phyloP scores from a whole-genome alignment of 306 rosid species.

The Cicer arietinum region DNA sequence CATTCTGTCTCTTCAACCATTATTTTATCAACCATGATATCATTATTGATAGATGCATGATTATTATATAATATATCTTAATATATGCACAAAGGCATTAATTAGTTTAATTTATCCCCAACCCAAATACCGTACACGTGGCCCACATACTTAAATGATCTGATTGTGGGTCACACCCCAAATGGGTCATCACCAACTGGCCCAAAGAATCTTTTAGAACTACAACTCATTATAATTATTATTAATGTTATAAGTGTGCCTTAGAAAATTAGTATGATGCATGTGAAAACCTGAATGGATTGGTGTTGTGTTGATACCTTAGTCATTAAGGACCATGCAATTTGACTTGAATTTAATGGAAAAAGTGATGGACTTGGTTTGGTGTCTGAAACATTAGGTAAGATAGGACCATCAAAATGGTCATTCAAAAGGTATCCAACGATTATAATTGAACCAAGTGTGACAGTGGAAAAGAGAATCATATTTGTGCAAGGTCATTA shows the following conservation, averaged over 20 bases:
- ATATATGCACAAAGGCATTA: slow-evolving; percentile 39
- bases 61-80: slow-evolving; percentile 45
- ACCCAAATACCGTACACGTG: slow-evolving; percentile 63
- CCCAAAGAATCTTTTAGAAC: slow-evolving; percentile 44
- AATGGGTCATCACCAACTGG: slow-evolving; percentile 57
- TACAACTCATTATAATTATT: slow-evolving; percentile 42
- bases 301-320: slow-evolving; percentile 44
- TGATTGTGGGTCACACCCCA: slow-evolving; percentile 47
- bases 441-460: slow-evolving; percentile 49
- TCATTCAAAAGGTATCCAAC: slow-evolving; percentile 45
- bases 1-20: slow-evolving; percentile 41
- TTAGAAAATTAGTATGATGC: slow-evolving; percentile 55
- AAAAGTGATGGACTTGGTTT: slow-evolving; percentile 40
- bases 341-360: slow-evolving; percentile 35
- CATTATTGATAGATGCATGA: slow-evolving; percentile 56
- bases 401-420: slow-evolving; percentile 56
- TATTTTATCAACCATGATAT: slow-evolving; percentile 50
- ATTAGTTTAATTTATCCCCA: slow-evolving; percentile 44
- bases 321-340: slow-evolving; percentile 54
- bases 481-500: slow-evolving; percentile 49
- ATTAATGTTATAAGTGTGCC: slow-evolving; percentile 26
- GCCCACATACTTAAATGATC: slow-evolving; percentile 63
- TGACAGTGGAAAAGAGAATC: slow-evolving; percentile 30
- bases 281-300: slow-evolving; percentile 59
- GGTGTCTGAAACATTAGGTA: slow-evolving; percentile 51